Conservation (phyloP, 139 green algal genomes). For the Coelastrella sp. region DNA sequence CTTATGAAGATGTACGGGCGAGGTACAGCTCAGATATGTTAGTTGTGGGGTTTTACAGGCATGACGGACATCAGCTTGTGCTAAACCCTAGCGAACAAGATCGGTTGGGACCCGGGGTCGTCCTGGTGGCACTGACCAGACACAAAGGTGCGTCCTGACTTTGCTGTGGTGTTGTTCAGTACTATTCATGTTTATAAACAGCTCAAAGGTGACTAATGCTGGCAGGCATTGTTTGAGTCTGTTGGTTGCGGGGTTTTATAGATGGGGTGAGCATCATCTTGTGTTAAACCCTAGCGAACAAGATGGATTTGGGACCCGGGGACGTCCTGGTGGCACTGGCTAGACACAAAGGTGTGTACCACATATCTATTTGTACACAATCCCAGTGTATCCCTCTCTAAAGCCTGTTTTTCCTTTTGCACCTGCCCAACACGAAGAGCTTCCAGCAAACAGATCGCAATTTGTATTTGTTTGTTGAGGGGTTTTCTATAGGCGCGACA, state of each 20-base stretch:
- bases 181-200: too few species aligned
- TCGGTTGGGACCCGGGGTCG: neutral
- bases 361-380: neutral
- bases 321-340: constrained; percentile 9
- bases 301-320: neutral
- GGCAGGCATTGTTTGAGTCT: neutral
- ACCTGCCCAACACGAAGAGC: too few species aligned
- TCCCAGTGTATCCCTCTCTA: too few species aligned
- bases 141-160: neutral
- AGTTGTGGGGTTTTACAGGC: neutral
- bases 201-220: too few species aligned
- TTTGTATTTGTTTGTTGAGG: neutral
- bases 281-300: neutral
- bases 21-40: neutral
- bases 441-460: too few species aligned
- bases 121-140: constrained; percentile 1
- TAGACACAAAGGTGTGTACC: neutral
- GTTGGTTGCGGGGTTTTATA: neutral
- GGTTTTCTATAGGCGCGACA: neutral
- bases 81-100: neutral
- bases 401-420: too few species aligned
- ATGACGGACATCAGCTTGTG: neutral
- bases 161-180: too few species aligned
- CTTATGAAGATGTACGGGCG: neutral
- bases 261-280: neutral